Evolutionary conservation across 305 asterid species (phyloP).

Genomic region (Rubia peregrina): DNA sequence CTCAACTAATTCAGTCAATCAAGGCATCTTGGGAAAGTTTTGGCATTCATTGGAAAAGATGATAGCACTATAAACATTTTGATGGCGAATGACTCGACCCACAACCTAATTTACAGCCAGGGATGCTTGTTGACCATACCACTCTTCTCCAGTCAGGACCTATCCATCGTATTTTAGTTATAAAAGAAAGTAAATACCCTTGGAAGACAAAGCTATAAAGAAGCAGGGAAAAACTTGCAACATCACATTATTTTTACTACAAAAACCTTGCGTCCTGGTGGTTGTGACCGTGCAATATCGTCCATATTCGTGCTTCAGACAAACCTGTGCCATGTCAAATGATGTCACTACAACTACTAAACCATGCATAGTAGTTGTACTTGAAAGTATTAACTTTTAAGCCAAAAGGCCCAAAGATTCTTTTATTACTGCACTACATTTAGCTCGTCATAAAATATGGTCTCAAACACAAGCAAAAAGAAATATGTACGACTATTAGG

Average conservation of each 20-base stretch:
- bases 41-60: conserved; percentile 72
- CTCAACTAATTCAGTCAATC: too few species aligned
- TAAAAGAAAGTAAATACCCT: not conserved
- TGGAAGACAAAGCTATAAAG: conserved; percentile 1
- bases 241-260: conserved; percentile 5
- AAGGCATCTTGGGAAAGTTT: not conserved
- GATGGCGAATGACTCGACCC: conserved; percentile 98
- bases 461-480: too few species aligned
- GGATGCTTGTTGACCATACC: conserved; percentile 96
- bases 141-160: conserved; percentile 90
- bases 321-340: conserved; percentile 53
- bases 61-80: conserved; percentile 94
- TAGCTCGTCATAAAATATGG: too few species aligned
- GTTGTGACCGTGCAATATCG: conserved; percentile 45
- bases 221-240: not conserved
- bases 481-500: too few species aligned
- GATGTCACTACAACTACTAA: not conserved
- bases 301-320: conserved; percentile 96
- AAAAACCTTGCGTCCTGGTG: conserved; percentile 50
- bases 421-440: too few species aligned
- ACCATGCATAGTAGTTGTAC: too few species aligned
- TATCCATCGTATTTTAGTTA: conserved; percentile 23
- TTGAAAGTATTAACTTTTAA: too few species aligned
- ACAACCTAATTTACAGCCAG: conserved; percentile 98
- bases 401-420: too few species aligned